These are phyloP conservation scores for Kodamaea fukazawae DNA, from an alignment of 805 yeast species.

Conservation along the genomic window DNA sequence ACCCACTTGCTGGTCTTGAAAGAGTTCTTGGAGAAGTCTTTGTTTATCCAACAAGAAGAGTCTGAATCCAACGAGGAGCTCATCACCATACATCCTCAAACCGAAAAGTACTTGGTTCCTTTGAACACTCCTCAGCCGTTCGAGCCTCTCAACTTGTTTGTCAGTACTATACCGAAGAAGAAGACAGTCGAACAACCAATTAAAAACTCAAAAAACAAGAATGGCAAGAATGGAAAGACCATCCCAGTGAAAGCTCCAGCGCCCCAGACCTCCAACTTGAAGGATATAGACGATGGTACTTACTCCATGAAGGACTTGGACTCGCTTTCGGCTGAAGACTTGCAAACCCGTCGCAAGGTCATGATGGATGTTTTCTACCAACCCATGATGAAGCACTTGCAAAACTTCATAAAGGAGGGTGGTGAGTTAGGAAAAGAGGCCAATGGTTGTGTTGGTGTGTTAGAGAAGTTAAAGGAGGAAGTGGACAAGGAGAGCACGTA, in stretches of 20 bases:
- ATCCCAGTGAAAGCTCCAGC: no score
- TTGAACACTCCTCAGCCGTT: conserved; percentile 56
- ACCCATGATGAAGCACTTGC: conserved; percentile 51
- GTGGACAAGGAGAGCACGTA: background rate
- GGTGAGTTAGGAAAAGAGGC: conserved; percentile 64
- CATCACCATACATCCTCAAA: conserved; percentile 42
- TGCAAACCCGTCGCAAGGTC: conserved; percentile 50
- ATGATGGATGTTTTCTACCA: conserved; percentile 51
- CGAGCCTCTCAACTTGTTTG: conserved; percentile 59
- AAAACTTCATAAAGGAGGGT: conserved; percentile 59
- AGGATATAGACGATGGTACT: conserved; percentile 22
- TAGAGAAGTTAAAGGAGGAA: conserved; percentile 10
- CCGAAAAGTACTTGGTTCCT: conserved; percentile 54
- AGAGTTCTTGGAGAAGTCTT: conserved; percentile 45
- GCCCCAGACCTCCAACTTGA: conserved; percentile 5
- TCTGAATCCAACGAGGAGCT: conserved; percentile 18
- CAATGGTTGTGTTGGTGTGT: conserved; percentile 21
- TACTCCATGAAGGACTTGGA: conserved; percentile 39
- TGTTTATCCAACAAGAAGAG: conserved; percentile 25
- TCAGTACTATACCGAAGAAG: conserved; percentile 30
- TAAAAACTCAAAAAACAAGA: no score
- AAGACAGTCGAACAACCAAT: background rate
- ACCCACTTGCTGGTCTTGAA: conserved; percentile 43
- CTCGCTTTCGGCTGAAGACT: conserved; percentile 58
- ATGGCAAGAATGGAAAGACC: conserved; percentile 2